Evolutionary conservation across 306 rosid genomes (phyloP).

Genomic region (Cicer chorassanicum): DNA sequence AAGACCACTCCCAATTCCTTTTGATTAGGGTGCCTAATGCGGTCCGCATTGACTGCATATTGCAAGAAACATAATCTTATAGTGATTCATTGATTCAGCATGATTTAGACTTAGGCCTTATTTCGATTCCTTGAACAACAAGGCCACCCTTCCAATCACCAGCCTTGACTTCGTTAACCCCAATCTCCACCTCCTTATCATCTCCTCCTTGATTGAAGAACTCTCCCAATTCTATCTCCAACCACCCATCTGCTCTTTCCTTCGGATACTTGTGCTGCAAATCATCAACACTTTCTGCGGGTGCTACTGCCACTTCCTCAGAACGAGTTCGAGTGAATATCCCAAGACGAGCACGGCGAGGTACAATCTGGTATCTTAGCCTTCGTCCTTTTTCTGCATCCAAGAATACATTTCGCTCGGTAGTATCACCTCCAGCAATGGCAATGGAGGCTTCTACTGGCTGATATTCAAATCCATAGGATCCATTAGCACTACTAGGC

Average conservation of each 20-base stretch:
- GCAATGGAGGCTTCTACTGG: conserved; percentile 59
- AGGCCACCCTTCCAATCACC: conserved; percentile 83
- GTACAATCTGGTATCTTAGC: conserved; percentile 46
- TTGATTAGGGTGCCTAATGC: not conserved
- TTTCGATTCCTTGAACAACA: conserved; percentile 74
- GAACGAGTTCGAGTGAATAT: conserved; percentile 28
- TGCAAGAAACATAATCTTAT: not conserved
- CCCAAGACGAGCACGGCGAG: conserved; percentile 43
- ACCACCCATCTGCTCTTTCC: conserved; percentile 69
- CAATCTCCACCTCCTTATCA: conserved; percentile 61
- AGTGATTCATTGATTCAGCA: not conserved
- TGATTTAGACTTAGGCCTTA: conserved; percentile 59
- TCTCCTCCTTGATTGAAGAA: conserved; percentile 58
- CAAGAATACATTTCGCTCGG: conserved; percentile 48
- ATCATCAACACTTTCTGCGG: not conserved
- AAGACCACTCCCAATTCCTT: not conserved
- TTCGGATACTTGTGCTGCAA: conserved; percentile 45
- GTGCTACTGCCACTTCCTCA: not conserved
- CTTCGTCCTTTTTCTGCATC: conserved; percentile 50
- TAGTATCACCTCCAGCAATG: conserved; percentile 47
- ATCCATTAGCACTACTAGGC: conserved; percentile 37
- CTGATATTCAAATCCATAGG: conserved; percentile 60
- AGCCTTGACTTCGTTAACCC: conserved; percentile 54
- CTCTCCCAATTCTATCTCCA: conserved; percentile 76
- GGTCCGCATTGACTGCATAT: not conserved